Evolutionary conservation across 257 asterid genomes (phyloP), one percentile per base, ranked within the genome.

Genomic region (Fraxinus pennsylvanica): DNA sequence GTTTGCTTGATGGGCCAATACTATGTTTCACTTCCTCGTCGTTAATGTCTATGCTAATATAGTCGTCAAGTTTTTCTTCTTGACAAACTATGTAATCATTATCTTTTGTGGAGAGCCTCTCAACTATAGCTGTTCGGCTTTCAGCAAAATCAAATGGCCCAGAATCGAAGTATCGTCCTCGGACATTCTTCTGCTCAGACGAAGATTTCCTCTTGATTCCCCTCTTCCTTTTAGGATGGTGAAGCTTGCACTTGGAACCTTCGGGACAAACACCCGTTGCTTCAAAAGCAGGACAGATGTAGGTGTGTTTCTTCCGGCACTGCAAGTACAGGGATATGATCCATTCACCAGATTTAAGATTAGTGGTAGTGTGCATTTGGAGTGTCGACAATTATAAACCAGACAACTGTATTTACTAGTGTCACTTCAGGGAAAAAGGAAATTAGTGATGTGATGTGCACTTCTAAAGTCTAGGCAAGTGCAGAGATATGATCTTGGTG

Each of bases 281-380:
- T 87, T 93, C 97, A 75, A 88, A 93, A 30, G 78, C 89, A 35
- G 97, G 97, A 79, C 98, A 93, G 69, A 88, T 91, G 33, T 89
- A 90, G 41, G 93, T 89, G 90, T 95, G 99, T 86, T 93, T 95
- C 93, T 87, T 95, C 94, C 38, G 97, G 85, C 99, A 95, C 99
- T 95, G 97, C 97, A 90, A 73, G 74, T 81, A 85, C 36, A 81
- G 79, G 80, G 77, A 87, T 69, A 80, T 75, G 82, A 81, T 78
- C 91, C 91, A 84, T 87, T 86, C 91, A 92, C 92, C 83, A 76
- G 93, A 83, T 59, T 68, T 39, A 82, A 80, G 78, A 79, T 80
- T 81, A 80, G 90, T 77, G 85, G 82, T 77, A 73, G 90, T 78
- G 87, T 79, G 87, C 83, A 45, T 72, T 79, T 84, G 83, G 65